phyloP scores from a whole-genome alignment of 2,329 filamentous ascomycete species.

The Venturiaceae sp. region DNA sequence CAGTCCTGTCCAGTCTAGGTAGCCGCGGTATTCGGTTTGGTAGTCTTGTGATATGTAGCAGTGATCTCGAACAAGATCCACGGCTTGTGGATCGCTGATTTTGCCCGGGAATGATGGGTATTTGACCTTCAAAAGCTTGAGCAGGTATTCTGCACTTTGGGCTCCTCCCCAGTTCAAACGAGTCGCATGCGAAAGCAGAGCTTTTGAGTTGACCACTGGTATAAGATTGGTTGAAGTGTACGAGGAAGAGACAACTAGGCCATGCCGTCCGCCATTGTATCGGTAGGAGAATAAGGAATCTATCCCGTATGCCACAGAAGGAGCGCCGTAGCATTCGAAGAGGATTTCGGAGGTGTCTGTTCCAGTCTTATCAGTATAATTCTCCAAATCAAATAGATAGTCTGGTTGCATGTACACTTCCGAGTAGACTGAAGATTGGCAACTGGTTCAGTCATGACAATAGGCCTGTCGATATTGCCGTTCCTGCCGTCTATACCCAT shows the following conservation, averaged over 20 bases:
- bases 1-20: constrained; percentile 83
- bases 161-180: constrained; percentile 91
- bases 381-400: not conserved
- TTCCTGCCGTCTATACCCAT: constrained; percentile 66
- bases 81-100: constrained; percentile 75
- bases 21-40: constrained; percentile 63
- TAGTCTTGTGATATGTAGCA: constrained; percentile 85
- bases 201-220: constrained; percentile 78
- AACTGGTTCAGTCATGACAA: constrained; percentile 93
- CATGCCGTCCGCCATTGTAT: constrained; percentile 80
- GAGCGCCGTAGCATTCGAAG: constrained; percentile 90
- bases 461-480: constrained; percentile 69
- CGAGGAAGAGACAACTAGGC: constrained; percentile 82
- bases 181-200: constrained; percentile 75
- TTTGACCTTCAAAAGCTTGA: constrained; percentile 82
- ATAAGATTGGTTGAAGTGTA: constrained; percentile 94
- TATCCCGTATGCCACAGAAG: constrained; percentile 86
- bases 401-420: constrained; percentile 54
- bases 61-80: constrained; percentile 78
- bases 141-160: constrained; percentile 81
- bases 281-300: constrained; percentile 94
- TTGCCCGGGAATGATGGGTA: constrained; percentile 86
- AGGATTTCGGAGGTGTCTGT: constrained; percentile 93
- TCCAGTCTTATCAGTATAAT: constrained; percentile 5
- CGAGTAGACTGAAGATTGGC: constrained; percentile 84